A percentile compares a stretch with the other conserved stretches of the same genome.
phyloP scores from a whole-genome alignment of 208 protist species.

The Wallacemonas sp. region DNA sequence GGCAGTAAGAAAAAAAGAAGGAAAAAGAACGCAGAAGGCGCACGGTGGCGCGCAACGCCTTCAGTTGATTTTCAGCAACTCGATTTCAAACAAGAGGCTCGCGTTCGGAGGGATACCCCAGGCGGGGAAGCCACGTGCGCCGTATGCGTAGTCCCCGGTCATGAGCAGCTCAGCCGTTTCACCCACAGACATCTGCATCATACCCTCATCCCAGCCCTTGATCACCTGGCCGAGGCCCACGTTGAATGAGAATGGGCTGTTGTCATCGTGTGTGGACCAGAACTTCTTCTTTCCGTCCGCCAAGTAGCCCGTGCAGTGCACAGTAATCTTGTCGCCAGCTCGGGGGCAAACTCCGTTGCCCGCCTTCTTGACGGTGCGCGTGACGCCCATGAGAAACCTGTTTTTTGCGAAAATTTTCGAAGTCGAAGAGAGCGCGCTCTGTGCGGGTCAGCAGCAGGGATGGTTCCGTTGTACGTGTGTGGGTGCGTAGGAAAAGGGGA shows the following conservation, averaged over 20 bases:
- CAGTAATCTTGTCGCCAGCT: conserved; percentile 73
- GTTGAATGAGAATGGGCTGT: conserved; percentile 90
- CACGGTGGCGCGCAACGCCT: neutral
- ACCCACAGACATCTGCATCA: conserved; percentile 84
- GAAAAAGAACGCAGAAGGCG: conserved; percentile 5
- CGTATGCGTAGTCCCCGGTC: conserved; percentile 85
- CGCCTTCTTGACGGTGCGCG: conserved; percentile 53
- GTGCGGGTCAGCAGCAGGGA: too few relatives aligned
- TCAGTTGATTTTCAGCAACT: conserved; percentile 76
- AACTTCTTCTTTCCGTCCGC: conserved; percentile 85
- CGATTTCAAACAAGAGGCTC: conserved; percentile 86
- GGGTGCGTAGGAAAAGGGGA: too few relatives aligned
- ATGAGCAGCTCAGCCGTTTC: conserved; percentile 83
- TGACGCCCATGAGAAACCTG: conserved; percentile 61
- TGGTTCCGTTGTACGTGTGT: neutral
- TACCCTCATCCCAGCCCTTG: conserved; percentile 94
- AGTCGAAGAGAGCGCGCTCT: too few relatives aligned
- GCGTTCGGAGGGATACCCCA: conserved; percentile 86
- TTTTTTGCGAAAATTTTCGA: conserved; percentile 6
- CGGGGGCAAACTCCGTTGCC: conserved; percentile 63
- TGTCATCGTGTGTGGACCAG: conserved; percentile 84
- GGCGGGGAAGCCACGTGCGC: conserved; percentile 80
- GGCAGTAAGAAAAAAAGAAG: conserved; percentile 10
- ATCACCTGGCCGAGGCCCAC: conserved; percentile 93
- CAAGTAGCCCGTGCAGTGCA: conserved; percentile 91